These are phyloP conservation scores for Chaetomidium leptoderma DNA, from an alignment of 495 filamentous ascomycete species.

Conservation along the genomic window DNA sequence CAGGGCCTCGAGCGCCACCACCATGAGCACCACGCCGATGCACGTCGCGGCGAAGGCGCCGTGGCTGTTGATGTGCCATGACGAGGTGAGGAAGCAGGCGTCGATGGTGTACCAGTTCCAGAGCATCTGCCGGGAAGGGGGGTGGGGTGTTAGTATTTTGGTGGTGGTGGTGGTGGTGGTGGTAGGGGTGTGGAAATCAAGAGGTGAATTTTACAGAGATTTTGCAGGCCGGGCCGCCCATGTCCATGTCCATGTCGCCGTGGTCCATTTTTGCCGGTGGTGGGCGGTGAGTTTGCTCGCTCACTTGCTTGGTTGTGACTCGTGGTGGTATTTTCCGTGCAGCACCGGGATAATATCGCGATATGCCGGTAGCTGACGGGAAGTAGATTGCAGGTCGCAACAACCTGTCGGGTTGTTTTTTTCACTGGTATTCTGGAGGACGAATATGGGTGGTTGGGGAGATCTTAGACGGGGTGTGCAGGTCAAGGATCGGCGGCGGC, in stretches of 20 bases:
- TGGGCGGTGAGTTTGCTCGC: neutral
- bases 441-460: too few species aligned
- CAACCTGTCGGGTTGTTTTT: too few species aligned
- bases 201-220: conserved; percentile 17
- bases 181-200: neutral
- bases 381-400: too few species aligned
- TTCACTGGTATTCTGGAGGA: too few species aligned
- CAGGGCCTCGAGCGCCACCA: conserved; percentile 49
- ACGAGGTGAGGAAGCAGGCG: conserved; percentile 46
- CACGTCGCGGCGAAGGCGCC: conserved; percentile 55
- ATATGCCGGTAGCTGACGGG: too few species aligned
- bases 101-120: conserved; percentile 58
- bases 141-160: neutral
- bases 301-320: neutral
- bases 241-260: conserved; percentile 10
- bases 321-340: neutral
- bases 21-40: conserved; percentile 54
- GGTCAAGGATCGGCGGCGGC: too few species aligned
- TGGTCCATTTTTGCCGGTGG: conserved; percentile 16
- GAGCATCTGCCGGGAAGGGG: conserved; percentile 42
- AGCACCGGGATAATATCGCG: too few species aligned
- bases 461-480: too few species aligned
- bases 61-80: conserved; percentile 45
- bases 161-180: neutral
- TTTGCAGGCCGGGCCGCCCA: conserved; percentile 19